These are phyloP conservation scores for Dactylellina cionopaga DNA, from an alignment of 2,329 filamentous ascomycete species.

Conservation along the genomic window DNA sequence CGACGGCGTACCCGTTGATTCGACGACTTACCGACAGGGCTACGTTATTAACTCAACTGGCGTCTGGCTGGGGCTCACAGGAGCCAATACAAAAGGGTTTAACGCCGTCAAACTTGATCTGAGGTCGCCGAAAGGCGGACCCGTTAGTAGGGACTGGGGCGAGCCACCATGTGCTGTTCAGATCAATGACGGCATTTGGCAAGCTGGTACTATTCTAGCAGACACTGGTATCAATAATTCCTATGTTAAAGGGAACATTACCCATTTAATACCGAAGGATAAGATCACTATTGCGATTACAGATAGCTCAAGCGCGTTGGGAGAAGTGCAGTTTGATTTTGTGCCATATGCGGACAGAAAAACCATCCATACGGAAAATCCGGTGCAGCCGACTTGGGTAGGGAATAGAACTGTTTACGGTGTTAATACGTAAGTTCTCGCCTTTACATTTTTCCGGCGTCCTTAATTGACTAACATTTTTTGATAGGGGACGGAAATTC, in stretches of 20 bases:
- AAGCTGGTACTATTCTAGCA: conserved; percentile 19
- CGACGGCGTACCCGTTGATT: conserved; percentile 13
- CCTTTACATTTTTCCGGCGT: neutral
- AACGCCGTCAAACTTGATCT: conserved; percentile 25
- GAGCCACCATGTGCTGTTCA: conserved; percentile 27
- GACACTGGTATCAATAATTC: conserved; percentile 31
- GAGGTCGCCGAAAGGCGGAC: neutral
- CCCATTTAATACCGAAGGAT: conserved; percentile 1
- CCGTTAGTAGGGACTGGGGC: conserved; percentile 17
- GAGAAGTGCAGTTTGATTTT: conserved; percentile 10
- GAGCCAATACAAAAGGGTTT: conserved; percentile 22
- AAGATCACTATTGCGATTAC: conserved; percentile 24
- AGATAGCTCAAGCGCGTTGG: conserved; percentile 10
- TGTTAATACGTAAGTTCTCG: conserved; percentile 27
- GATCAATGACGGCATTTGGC: conserved; percentile 10
- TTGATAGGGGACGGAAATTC: conserved; percentile 24
- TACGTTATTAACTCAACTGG: conserved; percentile 31
- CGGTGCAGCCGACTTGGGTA: conserved; percentile 42
- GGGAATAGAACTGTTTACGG: conserved; percentile 8
- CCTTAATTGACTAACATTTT: neutral
- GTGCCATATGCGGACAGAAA: conserved; percentile 13
- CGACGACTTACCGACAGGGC: conserved; percentile 16
- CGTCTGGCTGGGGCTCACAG: conserved; percentile 28
- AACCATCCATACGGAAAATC: conserved; percentile 7
- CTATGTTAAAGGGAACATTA: conserved; percentile 16